Percentiles rank a stretch among this genome's conserved stretches.
phyloP scores from a whole-genome alignment of 2,329 filamentous ascomycete species.

The Fusarium pseudoanthophilum region DNA sequence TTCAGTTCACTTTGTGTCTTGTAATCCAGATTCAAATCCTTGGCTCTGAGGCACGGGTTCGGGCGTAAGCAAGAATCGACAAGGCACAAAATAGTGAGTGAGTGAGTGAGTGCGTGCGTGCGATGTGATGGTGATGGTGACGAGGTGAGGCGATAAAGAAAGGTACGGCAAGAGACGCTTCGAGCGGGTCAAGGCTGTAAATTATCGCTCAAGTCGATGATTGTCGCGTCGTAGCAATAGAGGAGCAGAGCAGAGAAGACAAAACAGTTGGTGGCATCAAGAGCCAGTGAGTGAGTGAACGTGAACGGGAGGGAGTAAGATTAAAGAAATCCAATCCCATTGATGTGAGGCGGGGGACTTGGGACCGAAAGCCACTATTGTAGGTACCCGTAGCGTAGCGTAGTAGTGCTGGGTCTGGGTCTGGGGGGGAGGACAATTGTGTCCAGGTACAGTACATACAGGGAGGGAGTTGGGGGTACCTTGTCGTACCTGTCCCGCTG shows the following conservation, averaged over 20 bases:
- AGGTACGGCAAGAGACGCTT: constrained; percentile 3
- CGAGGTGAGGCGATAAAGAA: constrained; percentile 12
- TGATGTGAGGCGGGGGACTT: constrained; percentile 32
- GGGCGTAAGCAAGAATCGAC: constrained; percentile 22
- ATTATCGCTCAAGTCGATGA: constrained; percentile 30
- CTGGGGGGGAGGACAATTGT: not conserved
- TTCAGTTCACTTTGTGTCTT: constrained; percentile 2
- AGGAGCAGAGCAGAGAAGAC: constrained; percentile 19
- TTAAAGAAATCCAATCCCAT: constrained; percentile 35
- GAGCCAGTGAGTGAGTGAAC: constrained; percentile 18
- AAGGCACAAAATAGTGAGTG: constrained; percentile 5
- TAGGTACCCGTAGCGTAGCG: constrained; percentile 27
- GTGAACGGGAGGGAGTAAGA: constrained; percentile 33
- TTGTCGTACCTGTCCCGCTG: not conserved
- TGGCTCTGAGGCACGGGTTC: constrained; percentile 28
- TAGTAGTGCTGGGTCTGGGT: constrained; percentile 2
- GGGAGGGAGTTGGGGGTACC: not conserved
- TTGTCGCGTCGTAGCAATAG: constrained; percentile 21
- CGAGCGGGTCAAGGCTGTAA: constrained; percentile 14
- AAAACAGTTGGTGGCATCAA: constrained; percentile 35
- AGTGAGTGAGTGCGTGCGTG: not conserved
- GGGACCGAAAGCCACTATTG: constrained; percentile 30
- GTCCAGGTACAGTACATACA: not conserved
- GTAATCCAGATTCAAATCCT: constrained; percentile 16
- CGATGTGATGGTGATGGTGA: not conserved